phyloP scores from a whole-genome alignment of 2,329 filamentous ascomycete species.

The Cercospora beticola region DNA sequence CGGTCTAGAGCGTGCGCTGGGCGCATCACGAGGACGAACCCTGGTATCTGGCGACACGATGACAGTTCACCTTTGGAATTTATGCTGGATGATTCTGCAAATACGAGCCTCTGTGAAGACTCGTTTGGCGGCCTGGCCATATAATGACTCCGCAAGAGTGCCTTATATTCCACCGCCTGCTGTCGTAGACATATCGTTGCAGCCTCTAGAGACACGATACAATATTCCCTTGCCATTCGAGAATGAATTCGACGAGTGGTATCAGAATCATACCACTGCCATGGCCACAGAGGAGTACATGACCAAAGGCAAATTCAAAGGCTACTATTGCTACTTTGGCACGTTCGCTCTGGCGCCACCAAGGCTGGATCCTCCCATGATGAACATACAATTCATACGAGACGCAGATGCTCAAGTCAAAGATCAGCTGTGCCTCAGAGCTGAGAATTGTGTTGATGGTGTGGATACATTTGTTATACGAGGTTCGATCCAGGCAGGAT shows the following conservation, averaged over 20 bases:
- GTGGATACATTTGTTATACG: slow-evolving; percentile 8
- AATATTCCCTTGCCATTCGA: slow-evolving; percentile 10
- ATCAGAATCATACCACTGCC: slow-evolving; percentile 1
- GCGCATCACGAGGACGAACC: not conserved
- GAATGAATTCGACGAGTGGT: slow-evolving; percentile 11
- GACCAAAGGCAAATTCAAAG: slow-evolving; percentile 14
- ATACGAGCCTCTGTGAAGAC: slow-evolving; percentile 1
- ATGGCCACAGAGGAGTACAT: slow-evolving; percentile 5
- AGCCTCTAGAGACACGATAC: not conserved
- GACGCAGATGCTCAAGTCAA: not conserved
- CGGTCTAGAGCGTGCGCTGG: not conserved
- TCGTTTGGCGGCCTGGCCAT: slow-evolving; percentile 8
- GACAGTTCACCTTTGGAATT: slow-evolving; percentile 8
- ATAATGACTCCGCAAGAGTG: slow-evolving; percentile 5
- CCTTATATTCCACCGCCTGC: slow-evolving; percentile 8
- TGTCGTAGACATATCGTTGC: not conserved
- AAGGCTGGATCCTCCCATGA: slow-evolving; percentile 17
- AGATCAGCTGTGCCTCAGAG: not conserved
- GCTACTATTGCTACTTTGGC: slow-evolving; percentile 14
- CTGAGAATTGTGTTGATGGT: slow-evolving; percentile 14
- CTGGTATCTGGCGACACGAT: not conserved
- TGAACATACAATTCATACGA: slow-evolving; percentile 8
- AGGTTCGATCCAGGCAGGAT: not conserved
- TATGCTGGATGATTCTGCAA: slow-evolving; percentile 8
- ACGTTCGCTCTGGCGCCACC: slow-evolving; percentile 4